phyloP scores from a whole-genome alignment of 2,329 filamentous ascomycete genomes.

The Penicillium sp. region DNA sequence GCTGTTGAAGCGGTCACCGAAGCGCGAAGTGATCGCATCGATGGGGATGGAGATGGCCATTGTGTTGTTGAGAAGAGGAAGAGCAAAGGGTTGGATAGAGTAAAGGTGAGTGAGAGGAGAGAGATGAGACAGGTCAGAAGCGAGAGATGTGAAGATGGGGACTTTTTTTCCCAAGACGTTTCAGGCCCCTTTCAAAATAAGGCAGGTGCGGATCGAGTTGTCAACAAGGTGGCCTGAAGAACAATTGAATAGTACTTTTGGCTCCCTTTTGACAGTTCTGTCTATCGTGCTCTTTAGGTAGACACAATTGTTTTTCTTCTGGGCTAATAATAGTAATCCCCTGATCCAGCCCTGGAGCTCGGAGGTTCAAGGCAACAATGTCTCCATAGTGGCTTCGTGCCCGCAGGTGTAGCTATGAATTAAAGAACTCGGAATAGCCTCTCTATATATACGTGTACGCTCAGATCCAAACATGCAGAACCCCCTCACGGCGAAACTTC shows the following conservation, averaged over 20 bases:
- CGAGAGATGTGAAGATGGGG: slow-evolving; percentile 5
- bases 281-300: not conserved
- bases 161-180: slow-evolving; percentile 10
- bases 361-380: not conserved
- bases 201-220: not conserved
- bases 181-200: not conserved
- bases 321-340: slow-evolving; percentile 7
- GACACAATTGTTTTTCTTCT: not conserved
- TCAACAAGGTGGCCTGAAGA: not conserved
- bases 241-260: too few species aligned
- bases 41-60: slow-evolving; percentile 95
- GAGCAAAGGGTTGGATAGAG: not conserved
- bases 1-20: slow-evolving; percentile 87
- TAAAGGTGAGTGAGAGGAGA: not conserved
- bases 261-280: too few species aligned
- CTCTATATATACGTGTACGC: not conserved
- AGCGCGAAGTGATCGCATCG: slow-evolving; percentile 84
- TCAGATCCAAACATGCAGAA: not conserved
- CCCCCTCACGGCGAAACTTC: not conserved
- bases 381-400: not conserved
- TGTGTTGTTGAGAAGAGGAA: slow-evolving; percentile 21
- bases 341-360: not conserved
- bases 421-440: too few species aligned
- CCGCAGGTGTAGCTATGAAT: too few species aligned
- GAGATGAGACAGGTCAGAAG: not conserved